These are phyloP conservation scores for Trichoderma sp. DNA, from an alignment of 2,329 filamentous ascomycete genomes.

Conservation along the genomic window DNA sequence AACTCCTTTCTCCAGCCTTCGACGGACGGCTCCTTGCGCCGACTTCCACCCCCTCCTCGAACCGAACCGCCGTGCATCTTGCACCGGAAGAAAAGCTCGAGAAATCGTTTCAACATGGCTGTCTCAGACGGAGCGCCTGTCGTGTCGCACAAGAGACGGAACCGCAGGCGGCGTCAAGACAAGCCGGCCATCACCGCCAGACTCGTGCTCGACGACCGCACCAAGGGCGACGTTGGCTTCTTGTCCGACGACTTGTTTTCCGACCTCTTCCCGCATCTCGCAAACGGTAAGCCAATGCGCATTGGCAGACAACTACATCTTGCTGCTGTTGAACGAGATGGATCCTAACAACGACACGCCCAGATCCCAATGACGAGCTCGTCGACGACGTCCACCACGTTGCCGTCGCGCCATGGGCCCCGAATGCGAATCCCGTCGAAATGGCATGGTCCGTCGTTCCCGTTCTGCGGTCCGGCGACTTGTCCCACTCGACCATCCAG, in stretches of 20 bases:
- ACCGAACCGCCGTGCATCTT: not conserved
- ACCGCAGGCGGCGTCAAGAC: conserved; percentile 61
- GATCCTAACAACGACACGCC: conserved; percentile 5
- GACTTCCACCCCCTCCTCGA: not conserved
- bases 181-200: conserved; percentile 77
- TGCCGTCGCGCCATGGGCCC: conserved; percentile 73
- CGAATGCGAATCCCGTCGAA: conserved; percentile 58
- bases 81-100: not conserved
- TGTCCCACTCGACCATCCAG: conserved; percentile 76
- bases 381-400: conserved; percentile 58
- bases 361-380: conserved; percentile 40
- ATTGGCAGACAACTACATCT: too few relatives aligned
- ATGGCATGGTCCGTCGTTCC: conserved; percentile 85
- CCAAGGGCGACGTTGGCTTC: conserved; percentile 82
- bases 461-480: conserved; percentile 62
- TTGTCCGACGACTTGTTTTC: conserved; percentile 83
- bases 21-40: not conserved
- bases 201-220: conserved; percentile 79
- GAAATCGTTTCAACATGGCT: conserved; percentile 33
- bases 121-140: conserved; percentile 33
- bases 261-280: conserved; percentile 72
- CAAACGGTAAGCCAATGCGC: conserved; percentile 49
- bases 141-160: conserved; percentile 42
- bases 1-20: conserved; percentile 1
- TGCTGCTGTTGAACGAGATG: not conserved